Conservation (phyloP, 2,329 filamentous ascomycete species). For the Sordariomycetes sp. region DNA sequence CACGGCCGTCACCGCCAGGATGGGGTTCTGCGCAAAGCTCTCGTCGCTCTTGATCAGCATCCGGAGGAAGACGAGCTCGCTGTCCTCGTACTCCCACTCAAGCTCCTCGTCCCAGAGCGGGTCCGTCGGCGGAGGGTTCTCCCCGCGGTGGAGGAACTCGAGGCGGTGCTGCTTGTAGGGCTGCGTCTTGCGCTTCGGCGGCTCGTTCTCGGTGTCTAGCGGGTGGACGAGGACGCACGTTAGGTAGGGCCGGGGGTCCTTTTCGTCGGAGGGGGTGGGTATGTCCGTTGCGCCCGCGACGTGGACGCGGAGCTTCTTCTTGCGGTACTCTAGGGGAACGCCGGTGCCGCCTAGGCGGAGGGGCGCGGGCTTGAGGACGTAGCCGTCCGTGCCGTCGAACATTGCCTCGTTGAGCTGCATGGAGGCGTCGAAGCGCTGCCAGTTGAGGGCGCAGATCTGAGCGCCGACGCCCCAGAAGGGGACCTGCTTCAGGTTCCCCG, state of each 20-base stretch:
- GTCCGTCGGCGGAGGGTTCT: slow-evolving; percentile 44
- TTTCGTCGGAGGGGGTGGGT: slow-evolving; percentile 34
- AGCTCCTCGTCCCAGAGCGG: slow-evolving; percentile 53
- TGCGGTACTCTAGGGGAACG: slow-evolving; percentile 27
- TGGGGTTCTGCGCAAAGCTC: slow-evolving; percentile 46
- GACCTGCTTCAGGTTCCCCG: slow-evolving; percentile 47
- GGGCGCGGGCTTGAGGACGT: slow-evolving; percentile 49
- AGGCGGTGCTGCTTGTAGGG: slow-evolving; percentile 45
- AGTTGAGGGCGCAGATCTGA: slow-evolving; percentile 58
- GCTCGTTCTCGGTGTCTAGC: slow-evolving; percentile 28
- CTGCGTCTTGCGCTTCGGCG: slow-evolving; percentile 47
- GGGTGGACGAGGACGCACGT: slow-evolving; percentile 53
- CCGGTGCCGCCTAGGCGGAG: slow-evolving; percentile 43
- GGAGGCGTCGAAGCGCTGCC: slow-evolving; percentile 52
- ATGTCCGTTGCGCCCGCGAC: slow-evolving; percentile 50
- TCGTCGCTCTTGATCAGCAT: slow-evolving; percentile 56
- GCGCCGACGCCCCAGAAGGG: slow-evolving; percentile 55
- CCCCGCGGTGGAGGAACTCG: slow-evolving; percentile 40
- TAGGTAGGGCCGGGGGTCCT: slow-evolving; percentile 48
- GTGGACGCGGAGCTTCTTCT: slow-evolving; percentile 39
- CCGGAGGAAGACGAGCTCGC: slow-evolving; percentile 50
- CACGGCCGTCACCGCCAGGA: slow-evolving; percentile 47
- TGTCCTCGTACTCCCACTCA: slow-evolving; percentile 57
- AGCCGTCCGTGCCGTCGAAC: slow-evolving; percentile 51
- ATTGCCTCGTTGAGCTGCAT: slow-evolving; percentile 58